These are phyloP conservation scores for Delonix regia DNA, from an alignment of 306 rosid species.

Conservation along the genomic window DNA sequence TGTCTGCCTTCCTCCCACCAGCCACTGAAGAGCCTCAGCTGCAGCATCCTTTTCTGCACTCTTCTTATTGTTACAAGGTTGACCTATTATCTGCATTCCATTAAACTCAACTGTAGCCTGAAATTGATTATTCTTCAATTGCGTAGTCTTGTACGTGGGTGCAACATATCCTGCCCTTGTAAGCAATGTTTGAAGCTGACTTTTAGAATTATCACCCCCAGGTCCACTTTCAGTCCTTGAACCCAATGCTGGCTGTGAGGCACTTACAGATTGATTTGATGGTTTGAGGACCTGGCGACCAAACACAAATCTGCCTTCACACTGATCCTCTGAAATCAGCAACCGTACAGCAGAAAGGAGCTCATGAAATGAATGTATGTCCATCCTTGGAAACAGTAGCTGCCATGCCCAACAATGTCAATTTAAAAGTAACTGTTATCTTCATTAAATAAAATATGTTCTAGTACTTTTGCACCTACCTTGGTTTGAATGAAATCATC, in stretches of 20 bases:
- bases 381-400: slow-evolving; percentile 79
- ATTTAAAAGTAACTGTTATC: slow-evolving; percentile 2
- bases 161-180: slow-evolving; percentile 86
- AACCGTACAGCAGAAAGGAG: slow-evolving; percentile 79
- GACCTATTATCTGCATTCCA: slow-evolving; percentile 82
- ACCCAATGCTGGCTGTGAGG: slow-evolving; percentile 52
- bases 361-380: slow-evolving; percentile 58
- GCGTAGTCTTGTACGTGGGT: slow-evolving; percentile 75
- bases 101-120: slow-evolving; percentile 73
- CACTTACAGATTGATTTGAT: slow-evolving; percentile 44
- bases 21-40: slow-evolving; percentile 91
- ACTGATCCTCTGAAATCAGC: slow-evolving; percentile 63
- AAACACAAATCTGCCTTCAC: slow-evolving; percentile 78
- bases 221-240: slow-evolving; percentile 97
- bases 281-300: slow-evolving; percentile 62
- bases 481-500: slow-evolving; percentile 80
- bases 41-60: slow-evolving; percentile 97
- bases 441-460: background rate
- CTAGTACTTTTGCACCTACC: slow-evolving; percentile 49
- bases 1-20: slow-evolving; percentile 64
- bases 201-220: slow-evolving; percentile 95
- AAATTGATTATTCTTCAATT: slow-evolving; percentile 68
- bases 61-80: slow-evolving; percentile 86
- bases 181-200: slow-evolving; percentile 91
- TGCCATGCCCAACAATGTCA: slow-evolving; percentile 41